These are phyloP conservation scores for Phialemoniopsis sp. DNA, from an alignment of 2,329 filamentous ascomycete species.

Conservation along the genomic window DNA sequence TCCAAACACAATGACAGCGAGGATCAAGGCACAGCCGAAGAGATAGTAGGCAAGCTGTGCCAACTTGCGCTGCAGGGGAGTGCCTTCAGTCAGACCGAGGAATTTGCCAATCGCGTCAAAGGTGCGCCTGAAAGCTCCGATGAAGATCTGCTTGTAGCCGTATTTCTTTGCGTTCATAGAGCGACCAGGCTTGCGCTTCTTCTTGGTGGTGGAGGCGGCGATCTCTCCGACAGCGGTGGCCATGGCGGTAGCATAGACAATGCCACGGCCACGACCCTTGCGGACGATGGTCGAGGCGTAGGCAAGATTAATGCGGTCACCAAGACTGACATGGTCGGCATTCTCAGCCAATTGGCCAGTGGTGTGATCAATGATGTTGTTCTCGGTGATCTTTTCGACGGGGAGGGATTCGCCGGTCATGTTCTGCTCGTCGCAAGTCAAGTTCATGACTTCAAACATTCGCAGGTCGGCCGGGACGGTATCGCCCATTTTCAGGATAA, in stretches of 20 bases:
- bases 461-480: conserved; percentile 71
- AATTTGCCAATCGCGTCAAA: conserved; percentile 33
- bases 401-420: conserved; percentile 74
- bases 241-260: conserved; percentile 73
- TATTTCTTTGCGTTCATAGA: conserved; percentile 37
- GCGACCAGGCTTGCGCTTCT: conserved; percentile 39
- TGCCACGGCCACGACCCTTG: conserved; percentile 68
- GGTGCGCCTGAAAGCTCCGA: conserved; percentile 33
- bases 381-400: conserved; percentile 60
- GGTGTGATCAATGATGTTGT: conserved; percentile 36
- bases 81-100: conserved; percentile 63
- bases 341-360: conserved; percentile 38
- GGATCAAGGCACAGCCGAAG: conserved; percentile 65
- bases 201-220: conserved; percentile 58
- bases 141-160: conserved; percentile 32
- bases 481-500: conserved; percentile 66
- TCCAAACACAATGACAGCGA: conserved; percentile 59
- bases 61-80: conserved; percentile 79
- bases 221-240: conserved; percentile 72
- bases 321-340: conserved; percentile 57
- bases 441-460: conserved; percentile 70
- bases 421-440: conserved; percentile 74
- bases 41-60: conserved; percentile 80
- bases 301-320: conserved; percentile 70
- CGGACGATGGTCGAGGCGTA: conserved; percentile 71